These are phyloP conservation scores for Quercus mongolica DNA, from an alignment of 306 rosid species.

Conservation along the genomic window DNA sequence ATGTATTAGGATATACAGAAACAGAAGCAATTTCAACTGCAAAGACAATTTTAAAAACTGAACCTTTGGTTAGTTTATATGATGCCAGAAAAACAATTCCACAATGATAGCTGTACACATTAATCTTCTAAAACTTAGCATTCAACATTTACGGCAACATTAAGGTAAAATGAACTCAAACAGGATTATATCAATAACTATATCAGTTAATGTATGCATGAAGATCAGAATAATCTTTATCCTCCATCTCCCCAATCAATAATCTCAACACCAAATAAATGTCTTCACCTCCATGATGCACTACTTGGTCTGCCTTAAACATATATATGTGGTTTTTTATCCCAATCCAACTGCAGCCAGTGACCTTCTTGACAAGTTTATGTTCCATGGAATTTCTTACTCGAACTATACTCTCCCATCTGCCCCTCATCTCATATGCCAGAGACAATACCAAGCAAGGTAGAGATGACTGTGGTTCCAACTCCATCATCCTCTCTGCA, in stretches of 20 bases:
- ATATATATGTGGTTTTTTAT: conserved; percentile 45
- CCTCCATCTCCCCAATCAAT: conserved; percentile 58
- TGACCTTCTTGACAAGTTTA: conserved; percentile 30
- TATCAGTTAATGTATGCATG: background rate
- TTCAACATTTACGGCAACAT: background rate
- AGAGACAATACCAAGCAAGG: conserved; percentile 61
- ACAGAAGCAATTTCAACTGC: background rate
- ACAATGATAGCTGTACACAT: background rate
- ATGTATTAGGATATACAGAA: background rate
- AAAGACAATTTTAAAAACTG: background rate
- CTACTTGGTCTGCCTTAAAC: conserved; percentile 55
- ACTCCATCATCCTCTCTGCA: conserved; percentile 52
- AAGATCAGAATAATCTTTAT: conserved; percentile 21
- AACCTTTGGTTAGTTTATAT: background rate
- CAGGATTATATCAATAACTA: background rate
- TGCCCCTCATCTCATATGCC: conserved; percentile 56
- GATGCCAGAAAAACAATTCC: background rate
- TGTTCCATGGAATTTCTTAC: conserved; percentile 47
- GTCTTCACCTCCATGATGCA: conserved; percentile 53
- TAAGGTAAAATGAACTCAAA: background rate
- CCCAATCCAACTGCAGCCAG: conserved; percentile 68
- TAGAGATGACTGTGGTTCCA: conserved; percentile 45
- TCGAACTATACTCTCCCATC: conserved; percentile 75
- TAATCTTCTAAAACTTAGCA: background rate
- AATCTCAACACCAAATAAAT: conserved; percentile 51